A percentile compares a stretch with the other conserved stretches of the same genome.
These are phyloP conservation scores for Jacaranda mimosifolia DNA, from an alignment of 257 asterid species.

Conservation along the genomic window DNA sequence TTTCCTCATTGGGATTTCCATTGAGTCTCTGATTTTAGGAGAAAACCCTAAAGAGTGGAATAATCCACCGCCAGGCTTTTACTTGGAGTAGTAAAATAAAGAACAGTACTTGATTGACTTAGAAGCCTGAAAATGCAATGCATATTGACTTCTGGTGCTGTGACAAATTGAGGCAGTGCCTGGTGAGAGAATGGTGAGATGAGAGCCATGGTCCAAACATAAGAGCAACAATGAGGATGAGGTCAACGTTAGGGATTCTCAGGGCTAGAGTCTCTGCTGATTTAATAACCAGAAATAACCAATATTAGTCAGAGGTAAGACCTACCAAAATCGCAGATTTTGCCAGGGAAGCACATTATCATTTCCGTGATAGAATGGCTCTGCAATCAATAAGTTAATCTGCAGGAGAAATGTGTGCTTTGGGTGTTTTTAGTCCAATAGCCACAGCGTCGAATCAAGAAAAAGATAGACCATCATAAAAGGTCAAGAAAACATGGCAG, in stretches of 20 bases:
- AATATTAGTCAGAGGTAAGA: slow-evolving; percentile 23
- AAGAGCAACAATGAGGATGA: no score
- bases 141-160: no score
- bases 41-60: background rate
- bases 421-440: slow-evolving; percentile 22
- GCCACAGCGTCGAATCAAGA: slow-evolving; percentile 14
- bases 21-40: background rate
- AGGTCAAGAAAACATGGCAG: slow-evolving; percentile 25
- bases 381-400: slow-evolving; percentile 83
- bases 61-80: slow-evolving; percentile 20
- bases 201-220: no score
- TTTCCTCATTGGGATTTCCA: background rate
- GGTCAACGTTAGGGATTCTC: background rate
- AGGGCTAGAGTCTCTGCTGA: background rate
- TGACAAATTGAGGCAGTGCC: no score
- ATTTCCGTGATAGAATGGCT: slow-evolving; percentile 89
- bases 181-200: no score
- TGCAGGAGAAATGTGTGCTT: slow-evolving; percentile 46
- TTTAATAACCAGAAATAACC: slow-evolving; percentile 5
- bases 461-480: slow-evolving; percentile 12
- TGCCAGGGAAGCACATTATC: slow-evolving; percentile 90
- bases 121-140: no score
- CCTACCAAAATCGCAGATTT: slow-evolving; percentile 88
- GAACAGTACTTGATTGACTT: background rate
- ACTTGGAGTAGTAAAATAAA: background rate